Base-by-base conservation (phyloP, 1,284 basidiomycete species). In the Boletus smithii region DNA sequence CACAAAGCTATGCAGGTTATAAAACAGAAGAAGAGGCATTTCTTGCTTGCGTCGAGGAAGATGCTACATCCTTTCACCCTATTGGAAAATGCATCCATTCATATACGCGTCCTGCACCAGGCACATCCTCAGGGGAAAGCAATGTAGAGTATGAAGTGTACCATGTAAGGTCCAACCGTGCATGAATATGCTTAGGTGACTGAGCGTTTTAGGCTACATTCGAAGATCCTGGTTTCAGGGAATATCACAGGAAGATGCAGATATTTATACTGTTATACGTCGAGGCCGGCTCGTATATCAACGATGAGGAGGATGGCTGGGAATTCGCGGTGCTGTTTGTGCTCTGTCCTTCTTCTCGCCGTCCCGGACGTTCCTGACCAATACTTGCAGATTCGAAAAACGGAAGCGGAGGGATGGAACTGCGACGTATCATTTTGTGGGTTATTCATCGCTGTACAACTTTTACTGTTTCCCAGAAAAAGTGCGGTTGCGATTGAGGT, bases 171-270 rank as follows among this genome's bases (percentile, higher is more conserved):
- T 45, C 22, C 18, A 24, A 22, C 24, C 16, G 18, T 53, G 20
- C 42, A 42, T 37, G 26, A 24, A 33, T 29, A 49, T 45, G 33
- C 40, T 24, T 5, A n/a, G 14, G 29, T 42, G 39, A 47, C 48
- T 43, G 20, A 55, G 23, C 36, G 46, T 55, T 42, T 29, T 61
- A 92, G 90, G 67, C 83, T 20, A 94, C 83, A 6, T 95, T 91
- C 83, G 71, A 83, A 50, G 92, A 93, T 1, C 83, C 89, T 5
- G 94, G 92, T 4, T 99, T 97, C 71, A 79, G 77, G 59, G 92
- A 95, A 66, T 95, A 91, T 59, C 95, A 97, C 62, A 79, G 88
- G n/a, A 76, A 83, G 46, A 97, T 97, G 88, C 95, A 98, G 69
- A 67, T 97, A 45, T 97, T 97, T 64, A 91, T 97, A 49, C 69